Conservation (phyloP, 345 rosid species). For the Hypericum androsaemum region DNA sequence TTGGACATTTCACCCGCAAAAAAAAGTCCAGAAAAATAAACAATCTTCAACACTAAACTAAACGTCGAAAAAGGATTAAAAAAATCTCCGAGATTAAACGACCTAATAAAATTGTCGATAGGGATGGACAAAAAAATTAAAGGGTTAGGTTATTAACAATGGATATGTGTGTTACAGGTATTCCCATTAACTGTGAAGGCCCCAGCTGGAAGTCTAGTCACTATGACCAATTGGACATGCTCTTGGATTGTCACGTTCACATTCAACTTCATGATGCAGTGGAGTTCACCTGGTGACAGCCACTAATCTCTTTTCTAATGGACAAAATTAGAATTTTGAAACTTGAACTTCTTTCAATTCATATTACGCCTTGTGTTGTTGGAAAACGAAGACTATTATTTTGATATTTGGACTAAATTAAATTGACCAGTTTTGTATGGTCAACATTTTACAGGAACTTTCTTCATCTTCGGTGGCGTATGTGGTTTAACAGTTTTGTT, state of each 20-base stretch:
- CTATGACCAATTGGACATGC: conserved; percentile 17
- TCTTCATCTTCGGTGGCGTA: conserved; percentile 22
- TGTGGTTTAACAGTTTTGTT: conserved; percentile 26
- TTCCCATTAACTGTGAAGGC: conserved; percentile 27
- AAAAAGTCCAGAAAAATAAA: not conserved
- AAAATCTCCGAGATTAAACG: too few relatives aligned
- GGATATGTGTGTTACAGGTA: conserved; percentile 19
- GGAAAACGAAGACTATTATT: too few relatives aligned
- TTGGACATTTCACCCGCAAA: not conserved
- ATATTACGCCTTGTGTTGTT: too few relatives aligned
- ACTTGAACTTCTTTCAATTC: not conserved
- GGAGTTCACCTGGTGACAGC: conserved; percentile 30
- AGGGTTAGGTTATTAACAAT: too few relatives aligned
- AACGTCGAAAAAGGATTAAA: not conserved
- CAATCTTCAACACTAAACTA: not conserved
- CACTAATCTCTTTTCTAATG: too few relatives aligned
- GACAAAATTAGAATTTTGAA: too few relatives aligned
- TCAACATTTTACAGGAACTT: not conserved
- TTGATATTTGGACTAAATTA: too few relatives aligned
- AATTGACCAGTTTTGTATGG: too few relatives aligned
- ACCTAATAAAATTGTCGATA: too few relatives aligned
- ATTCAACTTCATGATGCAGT: conserved; percentile 23
- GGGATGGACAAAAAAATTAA: too few relatives aligned
- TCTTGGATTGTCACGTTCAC: conserved; percentile 23
- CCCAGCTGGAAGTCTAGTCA: conserved; percentile 25